Evolutionary conservation across 2,329 filamentous ascomycete species (phyloP).

Genomic region (Malbranchea zuffiana): DNA sequence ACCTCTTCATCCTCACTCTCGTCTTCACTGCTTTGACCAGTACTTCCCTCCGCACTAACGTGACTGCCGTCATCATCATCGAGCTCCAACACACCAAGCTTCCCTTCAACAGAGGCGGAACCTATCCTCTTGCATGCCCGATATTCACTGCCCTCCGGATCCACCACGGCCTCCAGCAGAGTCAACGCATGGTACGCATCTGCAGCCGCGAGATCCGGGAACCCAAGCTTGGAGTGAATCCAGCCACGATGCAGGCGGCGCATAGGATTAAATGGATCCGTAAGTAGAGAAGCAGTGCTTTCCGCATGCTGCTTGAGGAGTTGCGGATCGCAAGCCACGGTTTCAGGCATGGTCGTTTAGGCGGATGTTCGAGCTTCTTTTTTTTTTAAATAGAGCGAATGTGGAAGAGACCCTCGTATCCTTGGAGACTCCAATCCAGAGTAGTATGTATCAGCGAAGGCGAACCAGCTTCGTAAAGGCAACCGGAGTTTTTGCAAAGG

Average conservation of each 20-base stretch:
- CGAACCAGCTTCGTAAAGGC: too few species aligned
- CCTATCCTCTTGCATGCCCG: slow-evolving; percentile 51
- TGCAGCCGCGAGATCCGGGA: slow-evolving; percentile 78
- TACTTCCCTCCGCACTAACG: slow-evolving; percentile 28
- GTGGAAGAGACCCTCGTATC: too few species aligned
- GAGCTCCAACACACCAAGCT: background rate
- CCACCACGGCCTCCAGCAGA: slow-evolving; percentile 65
- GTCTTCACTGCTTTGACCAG: slow-evolving; percentile 15
- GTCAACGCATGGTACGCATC: slow-evolving; percentile 88
- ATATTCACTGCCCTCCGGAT: slow-evolving; percentile 68
- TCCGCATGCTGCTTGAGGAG: slow-evolving; percentile 35
- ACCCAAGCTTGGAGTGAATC: slow-evolving; percentile 62
- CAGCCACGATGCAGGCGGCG: slow-evolving; percentile 47
- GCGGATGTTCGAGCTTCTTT: background rate
- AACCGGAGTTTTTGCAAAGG: too few species aligned
- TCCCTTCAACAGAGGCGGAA: background rate
- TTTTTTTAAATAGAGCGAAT: too few species aligned
- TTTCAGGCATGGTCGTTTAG: background rate
- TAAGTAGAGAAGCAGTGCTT: slow-evolving; percentile 40
- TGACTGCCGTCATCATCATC: slow-evolving; percentile 19
- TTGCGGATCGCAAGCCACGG: background rate
- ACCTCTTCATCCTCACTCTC: slow-evolving; percentile 30
- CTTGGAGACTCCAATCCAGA: too few species aligned
- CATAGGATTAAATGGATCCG: slow-evolving; percentile 33
- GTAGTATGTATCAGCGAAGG: too few species aligned